Percentiles rank a stretch among this genome's conserved stretches.
These are phyloP conservation scores for Capsicum rhomboideum DNA, from an alignment of 257 asterid genomes.

Conservation along the genomic window DNA sequence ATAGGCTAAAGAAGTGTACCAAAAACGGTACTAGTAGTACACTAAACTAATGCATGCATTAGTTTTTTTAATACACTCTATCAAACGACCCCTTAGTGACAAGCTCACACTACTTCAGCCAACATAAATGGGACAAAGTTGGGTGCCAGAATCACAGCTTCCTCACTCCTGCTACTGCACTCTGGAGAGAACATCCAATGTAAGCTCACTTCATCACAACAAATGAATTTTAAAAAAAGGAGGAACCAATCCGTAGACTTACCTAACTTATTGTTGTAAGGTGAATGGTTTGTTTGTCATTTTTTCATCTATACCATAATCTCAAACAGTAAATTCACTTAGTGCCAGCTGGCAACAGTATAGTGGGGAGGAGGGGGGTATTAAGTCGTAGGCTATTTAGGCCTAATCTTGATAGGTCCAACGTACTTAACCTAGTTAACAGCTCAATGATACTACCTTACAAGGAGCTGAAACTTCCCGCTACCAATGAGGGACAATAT, in stretches of 20 bases:
- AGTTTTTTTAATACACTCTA: too few relatives aligned
- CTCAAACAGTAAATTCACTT: background rate
- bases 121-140: background rate
- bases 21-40: too few relatives aligned
- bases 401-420: background rate
- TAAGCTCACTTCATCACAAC: background rate
- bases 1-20: too few relatives aligned
- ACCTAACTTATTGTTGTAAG: background rate
- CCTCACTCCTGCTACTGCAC: background rate
- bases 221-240: background rate
- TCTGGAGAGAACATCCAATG: background rate
- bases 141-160: background rate
- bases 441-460: background rate
- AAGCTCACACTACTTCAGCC: background rate
- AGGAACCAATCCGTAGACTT: background rate
- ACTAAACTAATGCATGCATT: too few relatives aligned
- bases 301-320: background rate
- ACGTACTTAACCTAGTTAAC: background rate
- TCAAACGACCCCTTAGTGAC: too few relatives aligned
- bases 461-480: background rate
- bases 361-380: background rate
- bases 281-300: background rate
- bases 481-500: background rate
- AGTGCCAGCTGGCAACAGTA: background rate
- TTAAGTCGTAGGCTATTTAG: background rate